Evolutionary conservation across 2,329 filamentous ascomycete species (phyloP).

Genomic region (Talaromyces funiculosus): DNA sequence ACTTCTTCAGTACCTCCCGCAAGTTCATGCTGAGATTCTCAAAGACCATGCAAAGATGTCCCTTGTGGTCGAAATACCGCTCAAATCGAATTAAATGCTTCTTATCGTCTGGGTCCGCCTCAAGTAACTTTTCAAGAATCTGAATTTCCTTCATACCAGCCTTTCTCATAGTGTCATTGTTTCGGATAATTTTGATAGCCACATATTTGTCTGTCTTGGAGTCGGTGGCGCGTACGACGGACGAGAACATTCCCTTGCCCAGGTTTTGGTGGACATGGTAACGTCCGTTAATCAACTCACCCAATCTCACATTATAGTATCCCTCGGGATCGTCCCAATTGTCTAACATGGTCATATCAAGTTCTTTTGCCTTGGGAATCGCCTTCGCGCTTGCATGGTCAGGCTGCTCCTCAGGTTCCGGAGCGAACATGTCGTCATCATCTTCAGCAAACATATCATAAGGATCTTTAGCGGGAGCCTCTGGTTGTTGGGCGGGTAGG

Average conservation of each 20-base stretch:
- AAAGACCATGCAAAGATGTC: conserved; percentile 93
- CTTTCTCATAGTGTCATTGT: conserved; percentile 87
- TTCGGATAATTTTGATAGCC: conserved; percentile 95
- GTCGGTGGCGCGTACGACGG: conserved; percentile 84
- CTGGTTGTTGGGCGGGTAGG: conserved; percentile 34
- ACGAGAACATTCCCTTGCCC: conserved; percentile 93
- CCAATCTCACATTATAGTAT: conserved; percentile 91
- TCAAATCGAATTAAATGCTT: conserved; percentile 88
- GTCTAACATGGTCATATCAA: conserved; percentile 73
- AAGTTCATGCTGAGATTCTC: conserved; percentile 90
- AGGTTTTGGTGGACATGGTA: conserved; percentile 85
- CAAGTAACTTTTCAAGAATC: conserved; percentile 80
- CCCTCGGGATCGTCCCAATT: conserved; percentile 92
- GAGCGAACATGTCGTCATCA: conserved; percentile 84
- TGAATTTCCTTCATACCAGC: conserved; percentile 92
- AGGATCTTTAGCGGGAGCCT: conserved; percentile 46
- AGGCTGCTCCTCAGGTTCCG: conserved; percentile 51
- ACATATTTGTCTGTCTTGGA: conserved; percentile 69
- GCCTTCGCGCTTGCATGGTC: conserved; percentile 43
- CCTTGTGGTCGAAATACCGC: conserved; percentile 85
- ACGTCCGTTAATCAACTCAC: conserved; percentile 80
- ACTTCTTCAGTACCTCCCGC: conserved; percentile 90
- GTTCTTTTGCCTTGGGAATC: conserved; percentile 51
- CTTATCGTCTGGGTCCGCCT: conserved; percentile 78
- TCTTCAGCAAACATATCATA: conserved; percentile 60